Evolutionary conservation across 2,329 filamentous ascomycete species (phyloP).

Genomic region (Hymenoscyphus fructigenus): DNA sequence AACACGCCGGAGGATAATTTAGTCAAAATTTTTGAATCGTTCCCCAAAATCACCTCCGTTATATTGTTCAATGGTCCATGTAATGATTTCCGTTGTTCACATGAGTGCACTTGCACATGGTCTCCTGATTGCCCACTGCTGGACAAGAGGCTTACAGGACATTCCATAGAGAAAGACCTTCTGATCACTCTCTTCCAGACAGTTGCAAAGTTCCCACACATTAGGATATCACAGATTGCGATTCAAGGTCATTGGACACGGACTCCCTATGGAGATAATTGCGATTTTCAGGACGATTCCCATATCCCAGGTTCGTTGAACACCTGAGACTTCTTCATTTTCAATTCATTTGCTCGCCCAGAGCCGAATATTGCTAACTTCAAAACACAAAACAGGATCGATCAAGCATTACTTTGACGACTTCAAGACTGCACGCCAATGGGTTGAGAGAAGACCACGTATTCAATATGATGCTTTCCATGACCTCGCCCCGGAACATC

Average conservation of each 20-base stretch:
- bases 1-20: background rate
- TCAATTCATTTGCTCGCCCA: background rate
- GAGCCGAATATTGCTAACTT: too few species aligned
- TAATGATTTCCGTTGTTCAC: background rate
- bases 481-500: background rate
- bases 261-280: background rate
- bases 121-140: background rate
- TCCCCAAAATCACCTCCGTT: slow-evolving; percentile 3
- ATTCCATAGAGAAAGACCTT: background rate
- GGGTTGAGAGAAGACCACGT: slow-evolving; percentile 6
- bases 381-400: background rate
- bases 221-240: background rate
- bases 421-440: background rate
- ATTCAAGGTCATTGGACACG: background rate
- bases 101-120: background rate
- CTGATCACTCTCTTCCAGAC: background rate
- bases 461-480: background rate
- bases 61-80: background rate
- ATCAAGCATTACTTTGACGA: background rate
- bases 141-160: background rate
- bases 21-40: background rate
- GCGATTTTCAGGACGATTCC: background rate
- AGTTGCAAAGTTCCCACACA: background rate
- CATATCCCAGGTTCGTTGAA: background rate
- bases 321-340: background rate